Base-by-base conservation (phyloP, 2,329 filamentous ascomycete species). In the Colletotrichum magnum region DNA sequence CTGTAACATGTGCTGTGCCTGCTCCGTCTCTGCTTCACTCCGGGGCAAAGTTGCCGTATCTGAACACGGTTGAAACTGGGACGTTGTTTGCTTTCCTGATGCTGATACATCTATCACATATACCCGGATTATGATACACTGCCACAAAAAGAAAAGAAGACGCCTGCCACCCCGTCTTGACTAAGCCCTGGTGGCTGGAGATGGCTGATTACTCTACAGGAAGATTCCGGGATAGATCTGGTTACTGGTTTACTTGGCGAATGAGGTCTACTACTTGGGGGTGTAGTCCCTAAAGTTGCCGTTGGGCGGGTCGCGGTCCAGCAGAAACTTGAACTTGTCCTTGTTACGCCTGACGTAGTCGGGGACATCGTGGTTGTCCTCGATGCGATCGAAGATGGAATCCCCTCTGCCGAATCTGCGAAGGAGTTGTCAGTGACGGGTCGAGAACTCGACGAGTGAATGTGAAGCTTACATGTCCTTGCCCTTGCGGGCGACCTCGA, bases 291-390 rank as follows among this genome's bases (percentile, higher is more conserved):
- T 71, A 70, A 83, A 84, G 32, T 79, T 82, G 26, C 76, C 82
- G 70, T 80, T 76, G 39, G 73, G 70, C 2, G 78, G 78, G 64
- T 82, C 80, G 39, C 82, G 76, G 74, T 84, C 74, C 15, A 84
- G 69, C 63, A 84, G 69, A 72, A 80, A 82, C 24, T 71, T 73
- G 70, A 80, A 84, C 48, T 72, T 74, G 6, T 76, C 70, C 6
- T 72, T 24, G 63, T 80, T 75, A n/a, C 32, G 32, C 58, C 78
- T 76, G 64, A 87, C 70, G 69, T 79, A 83, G 9, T 72, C 71
- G 2, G 85, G 85, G 3, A 86, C 71, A 73, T 86, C 84, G 57
- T 71, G 62, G 70, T 85, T 84, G 6, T 73, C 64, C 15, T 80
- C 77, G 7, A 85, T 72, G 32, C 78, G 75, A 36, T 68, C 71